These are phyloP conservation scores for Sphaerulina musiva DNA, from an alignment of 2,329 filamentous ascomycete genomes.

Conservation along the genomic window DNA sequence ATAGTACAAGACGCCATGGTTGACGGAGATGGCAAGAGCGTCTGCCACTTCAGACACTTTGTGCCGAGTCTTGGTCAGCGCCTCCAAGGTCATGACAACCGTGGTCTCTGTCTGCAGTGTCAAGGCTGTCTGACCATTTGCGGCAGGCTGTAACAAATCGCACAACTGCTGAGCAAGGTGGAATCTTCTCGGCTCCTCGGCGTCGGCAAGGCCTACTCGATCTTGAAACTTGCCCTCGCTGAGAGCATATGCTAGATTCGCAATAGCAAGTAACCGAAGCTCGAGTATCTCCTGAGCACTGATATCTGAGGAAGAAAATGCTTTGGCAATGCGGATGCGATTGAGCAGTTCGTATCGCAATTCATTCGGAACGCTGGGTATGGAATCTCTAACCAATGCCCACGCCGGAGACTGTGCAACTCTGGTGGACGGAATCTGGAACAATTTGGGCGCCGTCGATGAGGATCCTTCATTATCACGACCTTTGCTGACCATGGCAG, in stretches of 20 bases:
- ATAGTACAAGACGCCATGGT: conserved; percentile 91
- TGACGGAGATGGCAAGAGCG: conserved; percentile 91
- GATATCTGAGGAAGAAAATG: conserved; percentile 59
- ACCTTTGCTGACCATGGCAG: conserved; percentile 25
- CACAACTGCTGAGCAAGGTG: conserved; percentile 89
- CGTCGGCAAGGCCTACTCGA: conserved; percentile 78
- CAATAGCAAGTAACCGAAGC: conserved; percentile 76
- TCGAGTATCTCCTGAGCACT: conserved; percentile 66
- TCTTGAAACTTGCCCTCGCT: conserved; percentile 75
- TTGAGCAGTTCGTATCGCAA: conserved; percentile 79
- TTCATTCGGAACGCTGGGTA: conserved; percentile 60
- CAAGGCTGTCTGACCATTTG: conserved; percentile 59
- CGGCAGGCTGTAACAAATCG: conserved; percentile 79
- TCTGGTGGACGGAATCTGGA: conserved; percentile 56
- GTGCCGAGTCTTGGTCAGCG: conserved; percentile 70
- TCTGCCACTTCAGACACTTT: conserved; percentile 77
- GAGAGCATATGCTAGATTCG: conserved; percentile 86
- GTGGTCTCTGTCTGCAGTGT: conserved; percentile 75
- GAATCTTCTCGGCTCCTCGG: conserved; percentile 78
- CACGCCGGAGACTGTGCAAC: conserved; percentile 40
- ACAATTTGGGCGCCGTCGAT: conserved; percentile 44
- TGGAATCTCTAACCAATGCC: conserved; percentile 38
- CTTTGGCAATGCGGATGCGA: conserved; percentile 75
- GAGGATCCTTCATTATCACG: conserved; percentile 33
- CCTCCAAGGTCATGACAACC: conserved; percentile 73